phyloP scores from a whole-genome alignment of 352 stramenopile species.

The Pythium vanterpoolii region DNA sequence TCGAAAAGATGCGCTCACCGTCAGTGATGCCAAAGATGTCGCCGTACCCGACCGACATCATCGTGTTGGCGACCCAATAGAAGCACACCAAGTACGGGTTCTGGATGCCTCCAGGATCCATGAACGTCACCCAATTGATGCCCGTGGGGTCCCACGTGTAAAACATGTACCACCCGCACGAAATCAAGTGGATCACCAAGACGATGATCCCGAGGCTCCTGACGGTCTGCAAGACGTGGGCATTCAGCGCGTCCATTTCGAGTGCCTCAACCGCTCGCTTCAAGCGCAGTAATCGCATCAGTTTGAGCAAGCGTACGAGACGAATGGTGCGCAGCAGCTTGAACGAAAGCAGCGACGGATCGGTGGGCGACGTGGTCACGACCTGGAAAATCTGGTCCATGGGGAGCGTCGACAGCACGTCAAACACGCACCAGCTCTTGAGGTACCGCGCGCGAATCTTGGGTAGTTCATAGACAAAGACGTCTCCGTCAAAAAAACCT shows the following conservation, averaged over 20 bases:
- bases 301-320: slow-evolving; percentile 68
- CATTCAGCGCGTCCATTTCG: slow-evolving; percentile 76
- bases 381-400: slow-evolving; percentile 64
- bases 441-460: slow-evolving; percentile 66
- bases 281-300: slow-evolving; percentile 66
- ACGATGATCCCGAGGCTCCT: slow-evolving; percentile 71
- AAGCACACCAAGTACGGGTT: slow-evolving; percentile 88
- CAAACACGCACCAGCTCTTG: slow-evolving; percentile 73
- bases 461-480: slow-evolving; percentile 54
- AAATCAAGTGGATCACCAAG: slow-evolving; percentile 75
- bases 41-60: slow-evolving; percentile 93
- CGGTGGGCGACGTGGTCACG: slow-evolving; percentile 30
- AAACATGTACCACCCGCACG: slow-evolving; percentile 79
- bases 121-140: slow-evolving; percentile 67
- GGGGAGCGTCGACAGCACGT: slow-evolving; percentile 62
- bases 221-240: slow-evolving; percentile 68
- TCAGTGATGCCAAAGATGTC: slow-evolving; percentile 86
- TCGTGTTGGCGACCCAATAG: slow-evolving; percentile 92
- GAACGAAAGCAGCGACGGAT: slow-evolving; percentile 56
- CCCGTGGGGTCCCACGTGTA: slow-evolving; percentile 75
- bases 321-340: slow-evolving; percentile 75
- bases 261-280: slow-evolving; percentile 60
- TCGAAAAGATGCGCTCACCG: slow-evolving; percentile 77
- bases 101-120: slow-evolving; percentile 36
- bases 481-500: slow-evolving; percentile 77